Evolutionary conservation across 78 protist genomes (phyloP), one percentile per base, ranked within the genome.

Genomic region (Parvularia atlantis): DNA sequence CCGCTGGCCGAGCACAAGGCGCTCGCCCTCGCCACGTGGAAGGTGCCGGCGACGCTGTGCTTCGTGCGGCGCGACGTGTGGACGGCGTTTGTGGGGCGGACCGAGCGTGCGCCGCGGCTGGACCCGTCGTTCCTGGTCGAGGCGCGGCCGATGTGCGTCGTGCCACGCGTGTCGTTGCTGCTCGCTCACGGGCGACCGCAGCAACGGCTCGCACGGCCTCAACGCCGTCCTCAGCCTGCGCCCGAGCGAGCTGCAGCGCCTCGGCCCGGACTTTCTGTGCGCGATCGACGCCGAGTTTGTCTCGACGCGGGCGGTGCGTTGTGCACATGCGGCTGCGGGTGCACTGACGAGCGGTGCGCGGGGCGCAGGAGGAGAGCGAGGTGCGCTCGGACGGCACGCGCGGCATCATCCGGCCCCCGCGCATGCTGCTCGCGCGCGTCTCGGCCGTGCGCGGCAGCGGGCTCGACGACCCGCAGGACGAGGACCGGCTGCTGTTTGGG

Each of bases 251-350:
- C n/a, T n/a, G n/a, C n/a, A n/a, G n/a, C n/a, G n/a, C n/a, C n/a
- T n/a, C n/a, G n/a, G n/a, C 33, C 28, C 26, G 19, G 84, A 66
- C 30, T 77, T 70, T 19, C 10, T 77, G 2, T 76, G 81, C 6
- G 92, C 92, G 5, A 71, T 87, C 46, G 92, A 90, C 54, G 83
- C 91, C 19, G 95, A 90, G 57, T 90, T 85, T 81, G 91, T 90
- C n/a, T n/a, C n/a, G n/a, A n/a, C n/a, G n/a, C n/a, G n/a, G 17
- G 73, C 88, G 20, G 80, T 90, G 37, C 14, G 57, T 10, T 24
- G 14, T 22, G 75, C 56, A 31, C 66, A 70, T 7, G 66, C 66
- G 43, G 28, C 14, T 5, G 33, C n/a, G 20, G 60, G 30, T 60
- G 20, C 16, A 60, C 20, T n/a, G 22, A 65, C 69, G 31, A n/a